Conservation (phyloP, 805 yeast genomes). For the Cyberlindnera sargentensis region DNA sequence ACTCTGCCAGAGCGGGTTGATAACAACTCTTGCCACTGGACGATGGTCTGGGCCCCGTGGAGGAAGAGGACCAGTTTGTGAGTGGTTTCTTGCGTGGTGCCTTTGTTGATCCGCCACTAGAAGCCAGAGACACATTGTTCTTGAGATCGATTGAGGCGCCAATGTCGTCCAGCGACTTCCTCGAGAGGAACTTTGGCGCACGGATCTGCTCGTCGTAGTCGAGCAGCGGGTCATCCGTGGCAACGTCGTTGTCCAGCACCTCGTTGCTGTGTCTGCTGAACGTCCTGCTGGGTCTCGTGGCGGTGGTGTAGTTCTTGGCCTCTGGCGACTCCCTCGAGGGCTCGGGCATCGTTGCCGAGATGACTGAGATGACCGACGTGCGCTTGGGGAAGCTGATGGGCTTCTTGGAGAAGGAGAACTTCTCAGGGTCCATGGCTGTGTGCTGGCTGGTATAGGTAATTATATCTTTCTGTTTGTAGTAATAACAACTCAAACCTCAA, state of each 20-base stretch:
- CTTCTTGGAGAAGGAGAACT: slow-evolving; percentile 22
- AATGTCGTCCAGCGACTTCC: slow-evolving; percentile 11
- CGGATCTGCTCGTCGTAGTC: slow-evolving; percentile 25
- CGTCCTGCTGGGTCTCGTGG: slow-evolving; percentile 1
- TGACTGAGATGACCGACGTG: slow-evolving; percentile 11
- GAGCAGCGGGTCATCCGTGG: slow-evolving; percentile 20
- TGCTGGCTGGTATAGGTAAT: no score
- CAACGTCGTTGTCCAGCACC: slow-evolving; percentile 9
- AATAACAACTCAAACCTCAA: no score
- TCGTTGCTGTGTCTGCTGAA: slow-evolving; percentile 2
- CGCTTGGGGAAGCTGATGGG: slow-evolving; percentile 16
- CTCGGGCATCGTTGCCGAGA: slow-evolving; percentile 17
- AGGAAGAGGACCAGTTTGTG: neutral
- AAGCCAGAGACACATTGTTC: no score
- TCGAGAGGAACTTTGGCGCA: slow-evolving; percentile 21
- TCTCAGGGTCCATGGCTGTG: slow-evolving; percentile 9
- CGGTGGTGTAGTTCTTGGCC: neutral
- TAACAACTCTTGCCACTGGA: neutral
- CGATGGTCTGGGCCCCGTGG: no score
- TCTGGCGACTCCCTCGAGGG: slow-evolving; percentile 1
- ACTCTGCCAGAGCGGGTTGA: slow-evolving; percentile 20
- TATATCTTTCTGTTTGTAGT: no score
- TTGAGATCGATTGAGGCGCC: neutral
- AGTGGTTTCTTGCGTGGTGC: neutral
- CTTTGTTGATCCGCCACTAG: neutral